Conservation (phyloP, 2,329 filamentous ascomycete genomes). For the Davidsoniella australis region DNA sequence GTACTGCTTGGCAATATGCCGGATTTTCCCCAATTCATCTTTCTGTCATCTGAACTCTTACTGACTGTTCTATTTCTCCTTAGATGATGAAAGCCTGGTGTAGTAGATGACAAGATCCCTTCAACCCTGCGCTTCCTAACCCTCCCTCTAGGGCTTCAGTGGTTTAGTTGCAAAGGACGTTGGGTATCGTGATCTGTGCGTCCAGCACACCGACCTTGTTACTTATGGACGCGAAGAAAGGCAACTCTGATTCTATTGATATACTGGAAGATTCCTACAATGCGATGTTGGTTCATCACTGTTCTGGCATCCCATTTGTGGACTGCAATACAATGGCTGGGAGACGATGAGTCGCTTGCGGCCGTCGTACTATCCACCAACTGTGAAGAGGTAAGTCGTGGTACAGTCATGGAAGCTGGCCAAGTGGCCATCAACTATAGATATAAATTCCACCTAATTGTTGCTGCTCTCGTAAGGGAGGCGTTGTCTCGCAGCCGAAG, state of each 20-base stretch:
- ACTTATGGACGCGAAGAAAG: constrained; percentile 87
- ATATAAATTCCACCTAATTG: too few relatives aligned
- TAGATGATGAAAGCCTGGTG: constrained; percentile 99
- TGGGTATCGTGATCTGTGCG: constrained; percentile 86
- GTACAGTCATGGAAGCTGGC: too few relatives aligned
- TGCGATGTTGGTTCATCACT: too few relatives aligned
- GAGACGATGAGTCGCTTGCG: too few relatives aligned
- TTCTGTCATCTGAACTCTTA: constrained; percentile 5
- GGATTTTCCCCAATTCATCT: constrained; percentile 8
- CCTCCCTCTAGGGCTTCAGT: constrained; percentile 86
- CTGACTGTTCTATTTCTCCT: constrained; percentile 18
- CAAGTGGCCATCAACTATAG: too few relatives aligned
- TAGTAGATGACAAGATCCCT: constrained; percentile 63
- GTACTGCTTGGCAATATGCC: constrained; percentile 24
- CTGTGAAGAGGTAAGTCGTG: too few relatives aligned
- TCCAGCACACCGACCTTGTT: constrained; percentile 99
- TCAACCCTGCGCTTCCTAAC: constrained; percentile 43
- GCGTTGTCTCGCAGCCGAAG: too few relatives aligned
- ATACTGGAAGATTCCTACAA: background rate
- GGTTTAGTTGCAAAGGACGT: constrained; percentile 52
- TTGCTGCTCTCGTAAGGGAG: too few relatives aligned
- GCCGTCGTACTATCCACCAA: too few relatives aligned
- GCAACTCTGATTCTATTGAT: constrained; percentile 72
- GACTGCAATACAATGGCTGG: too few relatives aligned
- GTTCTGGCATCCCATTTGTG: too few relatives aligned